Evolutionary conservation across 768 basidiomycete species (phyloP).

Genomic region (Podaxis carcinomalis): DNA sequence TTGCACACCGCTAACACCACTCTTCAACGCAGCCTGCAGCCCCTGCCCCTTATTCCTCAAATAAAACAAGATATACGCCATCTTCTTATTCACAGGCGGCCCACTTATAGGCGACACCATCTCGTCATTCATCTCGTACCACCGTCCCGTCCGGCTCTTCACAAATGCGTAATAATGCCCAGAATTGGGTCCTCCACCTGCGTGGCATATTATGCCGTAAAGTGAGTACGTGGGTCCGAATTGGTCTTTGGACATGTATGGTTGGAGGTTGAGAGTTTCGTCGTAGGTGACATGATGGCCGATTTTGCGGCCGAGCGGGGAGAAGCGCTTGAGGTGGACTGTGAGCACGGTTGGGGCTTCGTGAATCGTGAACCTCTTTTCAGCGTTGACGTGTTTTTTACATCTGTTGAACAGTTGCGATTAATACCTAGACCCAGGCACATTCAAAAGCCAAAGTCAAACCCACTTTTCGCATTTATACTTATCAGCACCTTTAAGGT

Average conservation of each 20-base stretch:
- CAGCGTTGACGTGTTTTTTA: constrained; percentile 85
- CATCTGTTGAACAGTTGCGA: constrained; percentile 50
- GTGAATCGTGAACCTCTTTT: constrained; percentile 86
- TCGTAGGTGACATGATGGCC: constrained; percentile 75
- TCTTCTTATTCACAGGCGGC: constrained; percentile 60
- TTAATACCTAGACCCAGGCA: background rate
- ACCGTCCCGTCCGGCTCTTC: constrained; percentile 61
- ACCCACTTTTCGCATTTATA: constrained; percentile 97
- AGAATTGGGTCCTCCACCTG: constrained; percentile 88
- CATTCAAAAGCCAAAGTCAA: constrained; percentile 23
- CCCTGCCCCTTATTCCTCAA: constrained; percentile 75
- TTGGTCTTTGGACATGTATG: constrained; percentile 80
- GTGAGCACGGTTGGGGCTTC: constrained; percentile 87
- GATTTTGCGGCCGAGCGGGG: constrained; percentile 86
- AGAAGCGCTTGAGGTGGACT: constrained; percentile 93
- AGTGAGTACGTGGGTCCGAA: constrained; percentile 78
- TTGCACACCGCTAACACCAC: constrained; percentile 15
- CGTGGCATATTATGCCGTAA: constrained; percentile 91
- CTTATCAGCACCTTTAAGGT: constrained; percentile 86
- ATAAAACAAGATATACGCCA: constrained; percentile 94
- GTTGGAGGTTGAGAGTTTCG: constrained; percentile 64
- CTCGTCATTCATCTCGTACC: constrained; percentile 97
- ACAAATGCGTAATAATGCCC: constrained; percentile 94
- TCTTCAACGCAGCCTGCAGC: constrained; percentile 57
- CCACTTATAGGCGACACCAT: constrained; percentile 41